Evolutionary conservation across 129 eudicot genomes (phyloP), one percentile per base, ranked within the genome.

Genomic region (Flaveria trinervia): DNA sequence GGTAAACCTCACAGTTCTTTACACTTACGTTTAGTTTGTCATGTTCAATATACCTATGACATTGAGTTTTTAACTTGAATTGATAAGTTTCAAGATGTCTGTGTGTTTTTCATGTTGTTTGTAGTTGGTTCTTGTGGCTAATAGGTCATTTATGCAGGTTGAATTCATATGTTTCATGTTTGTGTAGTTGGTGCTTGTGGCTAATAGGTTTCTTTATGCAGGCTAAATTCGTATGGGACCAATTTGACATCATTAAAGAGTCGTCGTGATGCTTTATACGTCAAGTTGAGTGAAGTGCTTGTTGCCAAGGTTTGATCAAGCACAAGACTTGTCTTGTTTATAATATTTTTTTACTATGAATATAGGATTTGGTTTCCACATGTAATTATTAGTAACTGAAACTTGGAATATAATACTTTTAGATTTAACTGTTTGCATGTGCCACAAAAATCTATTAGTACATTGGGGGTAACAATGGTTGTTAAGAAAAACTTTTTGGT

Each of bases 211-310:
- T 18, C 15, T 56, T 57, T 62, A 39, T 75, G 69, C 86, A 94
- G 99, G 85, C 83, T 94, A 65, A 89, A 87, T 72, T 96, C 89
- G 82, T 91, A 94, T 75, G 83, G 76, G 70, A 75, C 84, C 66
- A 81, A 74, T 74, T 75, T 94, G 85, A 94, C 84, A 23, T 60
- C 91, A 1, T 59, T 89, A 77, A 91, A 89, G 87, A 69, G 71
- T 80, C 87, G 89, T 45, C 90, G 97, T 0, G 96, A 94, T 78
- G 77, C 83, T 1, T 82, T 91, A 41, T 87, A 84, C 74, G 68
- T 85, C 15, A 89, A 72, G 65, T 65, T 92, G 60, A 87, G 86
- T 56, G 89, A 85, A 59, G 86, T 85, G 76, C 92, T 91, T 33
- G 87, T 89, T 45, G 89, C 90, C 9, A 91, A 91, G 98, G 98